Conservation (phyloP, 768 basidiomycete genomes). For the Leccinum incarnatum region DNA sequence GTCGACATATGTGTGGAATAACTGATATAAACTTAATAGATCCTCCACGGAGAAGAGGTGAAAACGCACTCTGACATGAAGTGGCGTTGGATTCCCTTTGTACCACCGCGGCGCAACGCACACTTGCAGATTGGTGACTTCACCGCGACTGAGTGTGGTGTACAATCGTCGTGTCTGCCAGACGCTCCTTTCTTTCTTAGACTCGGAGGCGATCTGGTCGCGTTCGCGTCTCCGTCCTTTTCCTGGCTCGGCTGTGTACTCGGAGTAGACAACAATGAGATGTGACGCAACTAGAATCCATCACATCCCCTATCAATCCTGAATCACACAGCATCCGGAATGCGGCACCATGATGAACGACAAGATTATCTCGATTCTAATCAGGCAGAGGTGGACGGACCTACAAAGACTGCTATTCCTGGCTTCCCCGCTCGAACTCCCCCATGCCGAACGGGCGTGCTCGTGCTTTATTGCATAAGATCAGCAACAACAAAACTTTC, state of each 20-base stretch:
- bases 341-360: conserved; percentile 46
- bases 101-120: conserved; percentile 61
- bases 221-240: conserved; percentile 51
- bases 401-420: conserved; percentile 72
- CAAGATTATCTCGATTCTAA: conserved; percentile 72
- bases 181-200: conserved; percentile 36
- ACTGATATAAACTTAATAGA: neutral
- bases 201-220: conserved; percentile 70
- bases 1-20: conserved; percentile 62
- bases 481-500: neutral
- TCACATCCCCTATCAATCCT: conserved; percentile 76
- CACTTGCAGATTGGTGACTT: conserved; percentile 51
- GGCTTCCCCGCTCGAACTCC: conserved; percentile 61
- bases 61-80: conserved; percentile 6
- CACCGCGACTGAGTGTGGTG: conserved; percentile 38
- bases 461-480: neutral
- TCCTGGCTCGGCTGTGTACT: neutral
- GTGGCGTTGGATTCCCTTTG: conserved; percentile 25
- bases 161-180: conserved; percentile 64
- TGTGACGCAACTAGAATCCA: conserved; percentile 59
- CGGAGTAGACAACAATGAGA: neutral
- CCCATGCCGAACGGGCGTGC: conserved; percentile 64
- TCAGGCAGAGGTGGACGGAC: conserved; percentile 62
- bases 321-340: conserved; percentile 66
- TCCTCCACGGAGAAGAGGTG: conserved; percentile 4